Evolutionary conservation across 2,329 filamentous ascomycete species (phyloP).

Genomic region (Colletotrichum gigasporum): DNA sequence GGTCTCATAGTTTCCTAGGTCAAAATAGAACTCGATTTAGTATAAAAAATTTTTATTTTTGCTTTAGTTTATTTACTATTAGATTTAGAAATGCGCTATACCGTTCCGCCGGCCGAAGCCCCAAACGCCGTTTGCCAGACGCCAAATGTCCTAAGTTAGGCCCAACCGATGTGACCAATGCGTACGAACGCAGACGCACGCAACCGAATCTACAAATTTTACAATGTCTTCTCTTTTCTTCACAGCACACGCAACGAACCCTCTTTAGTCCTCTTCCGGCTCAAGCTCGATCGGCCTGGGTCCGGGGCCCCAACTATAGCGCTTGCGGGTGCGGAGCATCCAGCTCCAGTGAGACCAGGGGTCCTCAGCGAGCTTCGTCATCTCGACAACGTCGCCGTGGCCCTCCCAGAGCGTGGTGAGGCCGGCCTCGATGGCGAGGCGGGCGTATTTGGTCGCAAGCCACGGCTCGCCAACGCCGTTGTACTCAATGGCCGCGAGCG

Average conservation of each 20-base stretch:
- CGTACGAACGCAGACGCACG: too few species aligned
- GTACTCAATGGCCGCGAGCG: conserved; percentile 48
- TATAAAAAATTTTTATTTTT: too few species aligned
- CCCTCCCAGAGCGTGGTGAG: conserved; percentile 33
- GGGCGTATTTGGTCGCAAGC: conserved; percentile 48
- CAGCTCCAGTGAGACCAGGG: conserved; percentile 52
- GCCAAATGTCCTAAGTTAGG: not conserved
- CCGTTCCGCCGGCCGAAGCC: too few species aligned
- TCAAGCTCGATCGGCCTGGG: conserved; percentile 6
- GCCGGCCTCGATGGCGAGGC: conserved; percentile 47
- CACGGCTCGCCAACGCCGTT: conserved; percentile 50
- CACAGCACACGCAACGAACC: not conserved
- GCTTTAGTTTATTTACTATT: too few species aligned
- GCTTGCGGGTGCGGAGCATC: conserved; percentile 44
- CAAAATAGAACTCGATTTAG: too few species aligned
- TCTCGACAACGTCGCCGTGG: conserved; percentile 44
- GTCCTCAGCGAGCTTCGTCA: conserved; percentile 44
- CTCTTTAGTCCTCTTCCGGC: conserved; percentile 33
- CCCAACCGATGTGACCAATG: not conserved
- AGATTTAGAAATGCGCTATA: too few species aligned
- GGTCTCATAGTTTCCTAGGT: too few species aligned
- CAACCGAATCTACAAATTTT: not conserved
- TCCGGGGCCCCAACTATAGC: conserved; percentile 40
- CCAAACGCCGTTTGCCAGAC: not conserved
- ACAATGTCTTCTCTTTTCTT: not conserved